These are phyloP conservation scores for Rhizomucor pusillus DNA, from an alignment of 371 early-diverging fungal genomes.

Conservation along the genomic window DNA sequence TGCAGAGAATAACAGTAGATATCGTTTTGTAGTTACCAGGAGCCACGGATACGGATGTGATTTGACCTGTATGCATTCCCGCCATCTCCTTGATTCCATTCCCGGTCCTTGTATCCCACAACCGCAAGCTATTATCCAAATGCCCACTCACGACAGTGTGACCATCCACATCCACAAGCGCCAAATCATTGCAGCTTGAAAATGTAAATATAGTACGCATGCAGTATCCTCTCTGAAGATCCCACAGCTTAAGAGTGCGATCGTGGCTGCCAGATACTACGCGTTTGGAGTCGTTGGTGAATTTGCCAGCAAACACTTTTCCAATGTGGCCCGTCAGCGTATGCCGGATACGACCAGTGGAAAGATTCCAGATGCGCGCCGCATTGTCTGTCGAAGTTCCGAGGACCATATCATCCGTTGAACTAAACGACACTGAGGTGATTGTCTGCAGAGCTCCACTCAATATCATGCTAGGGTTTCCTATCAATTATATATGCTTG, in stretches of 20 bases:
- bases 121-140: conserved; percentile 84
- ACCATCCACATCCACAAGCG: conserved; percentile 81
- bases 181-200: conserved; percentile 93
- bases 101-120: conserved; percentile 90
- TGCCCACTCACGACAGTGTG: conserved; percentile 78
- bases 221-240: conserved; percentile 84
- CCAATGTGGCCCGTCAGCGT: conserved; percentile 96
- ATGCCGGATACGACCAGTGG: conserved; percentile 76
- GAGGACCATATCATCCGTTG: conserved; percentile 73
- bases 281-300: conserved; percentile 73
- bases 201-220: conserved; percentile 88
- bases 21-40: conserved; percentile 48
- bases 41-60: conserved; percentile 79
- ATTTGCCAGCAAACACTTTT: conserved; percentile 86
- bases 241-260: conserved; percentile 95
- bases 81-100: conserved; percentile 80
- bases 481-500: conserved; percentile 8
- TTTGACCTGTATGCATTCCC: conserved; percentile 83
- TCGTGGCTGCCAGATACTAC: conserved; percentile 96
- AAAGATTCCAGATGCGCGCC: conserved; percentile 81
- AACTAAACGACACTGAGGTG: conserved; percentile 80
- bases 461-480: conserved; percentile 56
- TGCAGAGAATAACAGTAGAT: background rate
- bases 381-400: conserved; percentile 92
- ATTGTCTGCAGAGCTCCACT: conserved; percentile 85